Base-by-base conservation (phyloP, 2,329 filamentous ascomycete species). In the Sporothrix globosa region DNA sequence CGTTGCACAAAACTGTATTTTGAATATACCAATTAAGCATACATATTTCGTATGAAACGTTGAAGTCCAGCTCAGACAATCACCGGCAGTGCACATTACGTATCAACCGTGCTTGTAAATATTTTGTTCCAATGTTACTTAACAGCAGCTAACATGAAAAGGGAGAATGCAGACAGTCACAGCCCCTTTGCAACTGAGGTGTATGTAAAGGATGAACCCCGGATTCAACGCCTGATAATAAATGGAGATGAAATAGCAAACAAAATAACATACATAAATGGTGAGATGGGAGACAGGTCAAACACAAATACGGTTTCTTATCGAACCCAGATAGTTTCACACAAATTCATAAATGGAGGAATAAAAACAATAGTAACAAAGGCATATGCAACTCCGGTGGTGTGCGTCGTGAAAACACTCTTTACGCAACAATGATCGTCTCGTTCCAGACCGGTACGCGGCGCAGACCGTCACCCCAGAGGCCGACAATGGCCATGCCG, bases 401-500 rank as follows among this genome's bases (percentile, higher is more conserved):
- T 41, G 34, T 61, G 39, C 19, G 17, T 39, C 19, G 17, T 17
- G 2, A n/a, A 53, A n/a, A 48, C 27, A 10, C 48, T 27, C 27
- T 30, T 27, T 61, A 70, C 39, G 60, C 69, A 11, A 72, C 63
- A 61, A 74, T 69, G 30, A 73, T 72, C 27, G 73, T 74, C 67
- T 75, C 72, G 53, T 73, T 69, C 69, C 73, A 74, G 44, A 72
- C 73, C 66, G 72, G n/a, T 27, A 75, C 72, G 24, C 44, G 24
- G 46, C 39, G 24, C 53, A 81, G 81, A 34, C 87, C 87, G 77
- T 90, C 88, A 5, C 88, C 88, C 88, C 88, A 91, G 75, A 91
- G 86, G 19, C 88, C 88, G 48, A 90, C 80, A 21, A 90, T 82
- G 24, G 88, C 85, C 81, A 91, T 84, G 69, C 83, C 78, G 78